phyloP scores from a whole-genome alignment of 805 yeast species.

The Spathaspora passalidarum region DNA sequence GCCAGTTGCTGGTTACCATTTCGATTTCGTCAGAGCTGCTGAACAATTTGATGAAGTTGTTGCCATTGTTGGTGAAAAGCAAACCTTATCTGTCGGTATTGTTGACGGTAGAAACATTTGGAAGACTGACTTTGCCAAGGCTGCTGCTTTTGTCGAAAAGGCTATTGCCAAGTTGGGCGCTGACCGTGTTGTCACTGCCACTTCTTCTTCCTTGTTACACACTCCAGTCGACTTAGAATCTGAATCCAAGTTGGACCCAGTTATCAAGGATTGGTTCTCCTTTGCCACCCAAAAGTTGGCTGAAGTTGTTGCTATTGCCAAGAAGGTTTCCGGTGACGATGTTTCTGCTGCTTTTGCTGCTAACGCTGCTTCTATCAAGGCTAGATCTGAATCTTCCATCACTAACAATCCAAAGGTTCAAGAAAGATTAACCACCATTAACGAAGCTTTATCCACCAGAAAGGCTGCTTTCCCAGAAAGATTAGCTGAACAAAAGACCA shows the following conservation, averaged over 20 bases:
- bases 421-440: conserved; percentile 76
- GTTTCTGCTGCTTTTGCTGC: conserved; percentile 77
- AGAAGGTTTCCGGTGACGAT: conserved; percentile 79
- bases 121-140: conserved; percentile 93
- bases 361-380: conserved; percentile 79
- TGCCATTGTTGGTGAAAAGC: conserved; percentile 61
- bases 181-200: conserved; percentile 80
- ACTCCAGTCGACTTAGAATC: conserved; percentile 95
- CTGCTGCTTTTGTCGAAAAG: conserved; percentile 74
- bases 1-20: conserved; percentile 95
- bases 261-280: conserved; percentile 96
- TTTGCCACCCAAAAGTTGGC: conserved; percentile 94
- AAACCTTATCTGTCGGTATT: conserved; percentile 91
- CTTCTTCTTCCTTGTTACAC: conserved; percentile 91
- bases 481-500: conserved; percentile 79
- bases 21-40: conserved; percentile 93
- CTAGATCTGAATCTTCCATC: conserved; percentile 82
- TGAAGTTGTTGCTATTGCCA: conserved; percentile 90
- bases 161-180: conserved; percentile 84
- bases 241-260: conserved; percentile 88
- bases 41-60: conserved; percentile 89
- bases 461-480: conserved; percentile 82
- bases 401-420: conserved; percentile 91
- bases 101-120: conserved; percentile 99
- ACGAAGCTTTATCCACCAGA: conserved; percentile 79